Percentiles rank a stretch among this genome's conserved stretches.
Conservation (phyloP, 768 basidiomycete species). For the Russula foetens region DNA sequence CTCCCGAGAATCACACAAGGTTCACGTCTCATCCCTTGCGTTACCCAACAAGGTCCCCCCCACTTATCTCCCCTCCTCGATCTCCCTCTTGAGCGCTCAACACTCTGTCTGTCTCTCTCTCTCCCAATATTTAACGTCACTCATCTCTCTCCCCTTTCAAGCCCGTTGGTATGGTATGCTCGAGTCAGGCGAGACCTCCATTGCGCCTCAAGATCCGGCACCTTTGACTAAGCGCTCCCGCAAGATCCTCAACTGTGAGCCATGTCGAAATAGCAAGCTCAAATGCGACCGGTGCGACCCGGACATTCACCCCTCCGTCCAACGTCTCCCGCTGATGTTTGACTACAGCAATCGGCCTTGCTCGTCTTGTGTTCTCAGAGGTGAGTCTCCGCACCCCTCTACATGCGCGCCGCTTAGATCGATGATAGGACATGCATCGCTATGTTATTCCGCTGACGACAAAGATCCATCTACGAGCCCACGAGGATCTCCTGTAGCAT, state of each 20-base stretch:
- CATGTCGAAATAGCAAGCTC: slow-evolving; percentile 21
- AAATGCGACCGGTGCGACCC: slow-evolving; percentile 18
- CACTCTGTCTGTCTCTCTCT: slow-evolving; percentile 10
- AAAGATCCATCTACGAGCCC: slow-evolving; percentile 15
- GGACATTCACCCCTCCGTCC: not conserved
- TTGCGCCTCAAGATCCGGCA: slow-evolving; percentile 14
- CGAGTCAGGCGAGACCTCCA: slow-evolving; percentile 19
- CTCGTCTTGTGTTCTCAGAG: slow-evolving; percentile 20
- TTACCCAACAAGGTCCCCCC: slow-evolving; percentile 16
- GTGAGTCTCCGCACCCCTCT: not conserved
- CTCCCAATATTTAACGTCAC: slow-evolving; percentile 14
- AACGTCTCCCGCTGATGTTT: not conserved
- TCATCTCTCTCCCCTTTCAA: slow-evolving; percentile 8
- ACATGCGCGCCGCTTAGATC: not conserved
- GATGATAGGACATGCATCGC: slow-evolving; percentile 16
- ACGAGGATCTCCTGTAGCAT: slow-evolving; percentile 8
- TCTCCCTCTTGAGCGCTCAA: slow-evolving; percentile 17
- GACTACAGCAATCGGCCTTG: slow-evolving; percentile 17
- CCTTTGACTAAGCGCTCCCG: slow-evolving; percentile 18
- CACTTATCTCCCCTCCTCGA: slow-evolving; percentile 18
- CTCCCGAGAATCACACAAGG: slow-evolving; percentile 17
- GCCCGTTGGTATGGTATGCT: slow-evolving; percentile 18
- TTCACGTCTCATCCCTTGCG: slow-evolving; percentile 18
- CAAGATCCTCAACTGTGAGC: slow-evolving; percentile 20
- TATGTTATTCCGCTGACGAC: slow-evolving; percentile 19